phyloP scores from a whole-genome alignment of 495 filamentous ascomycete genomes.

The Astrocystis sublimbata region DNA sequence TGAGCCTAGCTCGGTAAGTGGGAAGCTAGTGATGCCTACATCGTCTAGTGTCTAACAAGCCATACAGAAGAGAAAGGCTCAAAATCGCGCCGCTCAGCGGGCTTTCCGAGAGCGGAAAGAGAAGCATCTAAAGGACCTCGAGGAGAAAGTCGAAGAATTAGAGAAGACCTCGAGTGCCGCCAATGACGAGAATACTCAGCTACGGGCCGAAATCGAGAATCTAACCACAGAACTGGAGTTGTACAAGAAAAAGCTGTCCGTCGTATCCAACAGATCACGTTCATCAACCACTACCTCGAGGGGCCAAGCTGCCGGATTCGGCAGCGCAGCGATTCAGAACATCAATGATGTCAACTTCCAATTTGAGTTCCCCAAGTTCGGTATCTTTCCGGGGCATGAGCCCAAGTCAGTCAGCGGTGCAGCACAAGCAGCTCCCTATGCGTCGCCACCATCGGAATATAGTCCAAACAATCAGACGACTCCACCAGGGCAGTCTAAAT shows the following conservation, averaged over 20 bases:
- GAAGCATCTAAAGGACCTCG: slow-evolving; percentile 92
- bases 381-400: slow-evolving; percentile 65
- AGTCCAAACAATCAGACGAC: slow-evolving; percentile 33
- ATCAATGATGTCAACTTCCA: slow-evolving; percentile 74
- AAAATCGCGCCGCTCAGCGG: slow-evolving; percentile 94
- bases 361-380: slow-evolving; percentile 95
- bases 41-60: slow-evolving; percentile 44
- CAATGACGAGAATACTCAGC: slow-evolving; percentile 81
- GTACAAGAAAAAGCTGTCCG: slow-evolving; percentile 81
- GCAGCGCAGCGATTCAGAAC: slow-evolving; percentile 58
- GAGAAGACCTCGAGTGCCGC: slow-evolving; percentile 80
- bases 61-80: slow-evolving; percentile 91
- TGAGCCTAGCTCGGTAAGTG: slow-evolving; percentile 90
- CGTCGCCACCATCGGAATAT: slow-evolving; percentile 25
- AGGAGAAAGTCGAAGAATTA: slow-evolving; percentile 91
- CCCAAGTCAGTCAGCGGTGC: slow-evolving; percentile 47
- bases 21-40: neutral
- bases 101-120: slow-evolving; percentile 98
- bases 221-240: slow-evolving; percentile 82
- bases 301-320: slow-evolving; percentile 34
- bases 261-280: slow-evolving; percentile 46
- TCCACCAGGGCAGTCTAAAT: slow-evolving; percentile 36
- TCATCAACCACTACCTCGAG: slow-evolving; percentile 17
- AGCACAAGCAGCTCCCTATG: slow-evolving; percentile 32
- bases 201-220: slow-evolving; percentile 84